Evolutionary conservation across 2,329 filamentous ascomycete genomes (phyloP), one percentile per base, ranked within the genome.

Genomic region (Fusarium domesticum): DNA sequence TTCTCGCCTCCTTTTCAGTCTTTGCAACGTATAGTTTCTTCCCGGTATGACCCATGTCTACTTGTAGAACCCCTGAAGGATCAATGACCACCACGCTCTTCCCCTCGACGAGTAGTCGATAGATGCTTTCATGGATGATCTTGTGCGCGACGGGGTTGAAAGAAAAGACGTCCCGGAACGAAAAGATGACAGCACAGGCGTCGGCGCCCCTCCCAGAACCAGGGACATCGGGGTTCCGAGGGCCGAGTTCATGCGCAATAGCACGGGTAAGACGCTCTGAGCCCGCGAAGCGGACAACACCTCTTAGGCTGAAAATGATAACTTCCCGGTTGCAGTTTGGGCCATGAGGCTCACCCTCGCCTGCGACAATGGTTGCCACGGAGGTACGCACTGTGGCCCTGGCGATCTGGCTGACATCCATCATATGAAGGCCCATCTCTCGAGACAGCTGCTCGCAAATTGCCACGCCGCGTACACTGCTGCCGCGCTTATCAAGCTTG

Each of bases 381-480:
- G 59, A 56, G 3, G 60, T 63, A 6, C 56, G 56, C 4, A 63
- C 60, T 0, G 61, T 65, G 1, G 63, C 60, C 14, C 56, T 39
- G 5, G 57, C 57, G 14, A 65, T 63, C 38, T 65, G 63, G 43
- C 60, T 63, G 2, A 63, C 60, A 17, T 65, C 63, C 62, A 65
- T 65, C 63, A 65, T 65, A 47, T 65, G 63, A 32, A 65, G 51
- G 6, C 63, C 63, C 63, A 65, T 64, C 10, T 65, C 63, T 6
- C 51, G 37, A 1, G 63, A 65, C 2, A 65, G 43, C 38, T 61
- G 51, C 39, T 65, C 53, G 37, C 61, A 65, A 6, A 65, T 65
- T 6, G 51, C 56, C 3, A 65, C 63, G 16, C 63, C 63, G 6
- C 63, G 51, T 0, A 65, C 63, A 39, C 63, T 65, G 34, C 64